These are phyloP conservation scores for Davidsoniella australis DNA, from an alignment of 2,329 filamentous ascomycete genomes.

Conservation along the genomic window DNA sequence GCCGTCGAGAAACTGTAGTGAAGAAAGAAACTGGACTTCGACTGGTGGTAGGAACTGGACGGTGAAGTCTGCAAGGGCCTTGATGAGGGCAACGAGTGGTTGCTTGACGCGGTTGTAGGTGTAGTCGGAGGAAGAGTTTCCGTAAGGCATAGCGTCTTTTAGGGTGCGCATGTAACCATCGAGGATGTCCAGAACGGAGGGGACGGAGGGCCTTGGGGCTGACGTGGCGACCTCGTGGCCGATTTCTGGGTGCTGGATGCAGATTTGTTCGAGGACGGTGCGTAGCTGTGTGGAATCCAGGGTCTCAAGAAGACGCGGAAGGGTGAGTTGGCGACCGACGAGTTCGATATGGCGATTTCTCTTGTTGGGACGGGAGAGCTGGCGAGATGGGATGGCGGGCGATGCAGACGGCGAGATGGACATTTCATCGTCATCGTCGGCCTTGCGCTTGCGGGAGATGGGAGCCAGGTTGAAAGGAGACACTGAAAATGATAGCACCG, in stretches of 20 bases:
- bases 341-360: constrained; percentile 48
- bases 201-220: constrained; percentile 74
- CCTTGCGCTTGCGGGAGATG: constrained; percentile 62
- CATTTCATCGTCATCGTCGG: constrained; percentile 75
- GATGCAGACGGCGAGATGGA: constrained; percentile 74
- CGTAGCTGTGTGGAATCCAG: constrained; percentile 73
- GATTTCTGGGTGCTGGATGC: constrained; percentile 74
- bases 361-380: constrained; percentile 50
- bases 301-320: constrained; percentile 75
- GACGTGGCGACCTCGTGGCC: constrained; percentile 67
- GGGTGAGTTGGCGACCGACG: constrained; percentile 34
- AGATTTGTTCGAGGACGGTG: constrained; percentile 75
- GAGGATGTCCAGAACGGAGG: constrained; percentile 64
- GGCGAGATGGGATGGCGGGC: constrained; percentile 53
- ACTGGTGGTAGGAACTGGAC: constrained; percentile 87
- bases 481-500: constrained; percentile 14
- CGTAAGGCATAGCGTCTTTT: constrained; percentile 68
- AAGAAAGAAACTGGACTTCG: constrained; percentile 67
- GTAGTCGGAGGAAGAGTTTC: constrained; percentile 75
- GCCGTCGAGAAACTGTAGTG: constrained; percentile 73
- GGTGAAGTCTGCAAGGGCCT: constrained; percentile 85
- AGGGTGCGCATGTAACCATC: constrained; percentile 65
- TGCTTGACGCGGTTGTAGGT: constrained; percentile 85
- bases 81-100: constrained; percentile 61
- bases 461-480: constrained; percentile 33